phyloP scores from a whole-genome alignment of 1,139 yeast genomes.

The Pichia sp. region DNA sequence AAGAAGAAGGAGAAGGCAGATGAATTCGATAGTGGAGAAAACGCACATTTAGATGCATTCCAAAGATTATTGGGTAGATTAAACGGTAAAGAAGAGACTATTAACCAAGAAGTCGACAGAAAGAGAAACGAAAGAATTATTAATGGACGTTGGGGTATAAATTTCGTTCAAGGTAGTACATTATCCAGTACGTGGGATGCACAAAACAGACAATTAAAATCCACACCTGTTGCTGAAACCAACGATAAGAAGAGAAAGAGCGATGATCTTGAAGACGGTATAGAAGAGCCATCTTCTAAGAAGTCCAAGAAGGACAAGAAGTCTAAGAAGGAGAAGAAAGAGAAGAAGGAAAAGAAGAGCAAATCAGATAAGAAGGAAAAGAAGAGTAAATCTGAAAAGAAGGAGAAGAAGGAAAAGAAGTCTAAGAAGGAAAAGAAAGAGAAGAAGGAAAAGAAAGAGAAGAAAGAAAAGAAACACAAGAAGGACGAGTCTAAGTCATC shows the following conservation, averaged over 20 bases:
- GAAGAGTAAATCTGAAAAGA: conserved; percentile 34
- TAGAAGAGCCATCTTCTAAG: conserved; percentile 20
- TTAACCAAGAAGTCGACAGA: conserved; percentile 58
- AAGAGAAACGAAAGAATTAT: conserved; percentile 66
- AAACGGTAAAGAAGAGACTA: conserved; percentile 69
- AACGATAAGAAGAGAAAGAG: conserved; percentile 21
- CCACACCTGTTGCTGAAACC: conserved; percentile 7
- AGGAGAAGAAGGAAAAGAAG: conserved; percentile 31
- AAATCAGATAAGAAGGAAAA: conserved; percentile 36
- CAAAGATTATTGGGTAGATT: conserved; percentile 87
- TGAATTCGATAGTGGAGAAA: conserved; percentile 74
- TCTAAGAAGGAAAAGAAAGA: conserved; percentile 28
- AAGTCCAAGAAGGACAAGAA: conserved; percentile 33
- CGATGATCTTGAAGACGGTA: conserved; percentile 29
- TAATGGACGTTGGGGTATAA: conserved; percentile 83
- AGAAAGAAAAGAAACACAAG: conserved; percentile 33
- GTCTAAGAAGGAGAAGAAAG: conserved; percentile 33
- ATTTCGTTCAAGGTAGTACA: conserved; percentile 82
- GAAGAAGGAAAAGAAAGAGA: conserved; percentile 34
- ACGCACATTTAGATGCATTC: conserved; percentile 90
- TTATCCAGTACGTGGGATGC: conserved; percentile 82
- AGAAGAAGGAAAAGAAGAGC: conserved; percentile 30
- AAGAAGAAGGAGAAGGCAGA: conserved; percentile 46
- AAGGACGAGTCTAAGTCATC: conserved; percentile 26
- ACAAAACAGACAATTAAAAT: conserved; percentile 43